Percentiles rank a stretch among this genome's conserved stretches.
Evolutionary conservation across 306 rosid genomes (phyloP).

Genomic region (Gillenia trifoliata): DNA sequence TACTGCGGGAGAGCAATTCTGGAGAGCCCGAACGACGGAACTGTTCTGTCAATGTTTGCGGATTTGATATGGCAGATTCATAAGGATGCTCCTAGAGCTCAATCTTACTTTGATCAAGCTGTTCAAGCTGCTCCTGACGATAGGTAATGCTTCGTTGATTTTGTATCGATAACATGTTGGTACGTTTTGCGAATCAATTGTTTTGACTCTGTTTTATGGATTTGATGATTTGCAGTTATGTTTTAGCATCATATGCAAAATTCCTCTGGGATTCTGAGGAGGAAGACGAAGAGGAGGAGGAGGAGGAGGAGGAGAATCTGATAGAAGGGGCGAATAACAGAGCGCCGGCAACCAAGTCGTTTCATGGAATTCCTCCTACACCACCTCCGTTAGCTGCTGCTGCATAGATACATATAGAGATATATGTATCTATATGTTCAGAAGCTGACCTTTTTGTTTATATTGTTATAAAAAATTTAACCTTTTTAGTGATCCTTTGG

Average conservation of each 20-base stretch:
- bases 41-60: conserved; percentile 60
- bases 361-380: conserved; percentile 42
- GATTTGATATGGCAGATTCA: conserved; percentile 73
- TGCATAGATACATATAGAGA: conserved; percentile 22
- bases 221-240: conserved; percentile 52
- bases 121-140: conserved; percentile 73
- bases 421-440: not conserved
- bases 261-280: conserved; percentile 91
- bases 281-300: conserved; percentile 30
- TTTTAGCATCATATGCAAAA: conserved; percentile 75
- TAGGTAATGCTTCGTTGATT: conserved; percentile 31
- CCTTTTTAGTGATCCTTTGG: conserved; percentile 5
- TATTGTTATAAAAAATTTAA: conserved; percentile 21
- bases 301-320: conserved; percentile 22
- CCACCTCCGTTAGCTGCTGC: conserved; percentile 57
- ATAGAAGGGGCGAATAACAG: conserved; percentile 18
- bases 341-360: conserved; percentile 31
- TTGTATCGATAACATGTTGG: not conserved
- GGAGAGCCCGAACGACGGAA: conserved; percentile 66
- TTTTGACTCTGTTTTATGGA: not conserved
- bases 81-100: conserved; percentile 73
- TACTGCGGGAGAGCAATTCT: conserved; percentile 83
- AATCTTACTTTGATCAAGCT: conserved; percentile 64
- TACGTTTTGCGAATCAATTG: conserved; percentile 10
- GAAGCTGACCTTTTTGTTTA: conserved; percentile 7